Percentiles rank a stretch among this genome's conserved stretches.
Evolutionary conservation across 306 rosid species (phyloP).

Genomic region (Castanospermum australe): DNA sequence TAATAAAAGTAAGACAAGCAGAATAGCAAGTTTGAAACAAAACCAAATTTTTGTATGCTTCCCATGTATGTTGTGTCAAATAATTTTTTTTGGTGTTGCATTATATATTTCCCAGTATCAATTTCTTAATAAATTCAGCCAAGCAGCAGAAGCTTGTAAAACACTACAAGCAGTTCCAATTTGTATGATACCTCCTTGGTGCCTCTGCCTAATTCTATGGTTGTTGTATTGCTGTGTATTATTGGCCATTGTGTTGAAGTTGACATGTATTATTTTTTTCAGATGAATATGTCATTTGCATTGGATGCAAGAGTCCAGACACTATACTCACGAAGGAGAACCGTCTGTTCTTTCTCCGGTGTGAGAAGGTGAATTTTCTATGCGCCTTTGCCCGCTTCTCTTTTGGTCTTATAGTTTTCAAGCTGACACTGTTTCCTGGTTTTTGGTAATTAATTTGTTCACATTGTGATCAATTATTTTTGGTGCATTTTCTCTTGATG

Average conservation of each 20-base stretch:
- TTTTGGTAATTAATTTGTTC: neutral
- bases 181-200: neutral
- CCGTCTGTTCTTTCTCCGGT: conserved; percentile 93
- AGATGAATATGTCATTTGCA: conserved; percentile 89
- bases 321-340: conserved; percentile 94
- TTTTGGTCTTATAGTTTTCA: neutral
- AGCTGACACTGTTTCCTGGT: neutral
- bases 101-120: neutral
- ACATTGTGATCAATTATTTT: neutral
- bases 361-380: conserved; percentile 74
- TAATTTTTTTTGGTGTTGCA: neutral
- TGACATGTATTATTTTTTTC: conserved; percentile 20
- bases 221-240: neutral
- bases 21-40: neutral
- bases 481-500: neutral
- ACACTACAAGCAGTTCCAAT: neutral
- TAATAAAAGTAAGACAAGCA: too few species aligned
- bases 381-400: neutral
- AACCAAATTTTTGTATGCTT: too few species aligned
- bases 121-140: neutral
- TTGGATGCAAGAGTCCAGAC: conserved; percentile 97
- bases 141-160: neutral
- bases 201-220: neutral
- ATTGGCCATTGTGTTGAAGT: neutral
- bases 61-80: too few species aligned